phyloP scores from a whole-genome alignment of 176 grass and related monocot genomes.

The Neostapfia colusana region DNA sequence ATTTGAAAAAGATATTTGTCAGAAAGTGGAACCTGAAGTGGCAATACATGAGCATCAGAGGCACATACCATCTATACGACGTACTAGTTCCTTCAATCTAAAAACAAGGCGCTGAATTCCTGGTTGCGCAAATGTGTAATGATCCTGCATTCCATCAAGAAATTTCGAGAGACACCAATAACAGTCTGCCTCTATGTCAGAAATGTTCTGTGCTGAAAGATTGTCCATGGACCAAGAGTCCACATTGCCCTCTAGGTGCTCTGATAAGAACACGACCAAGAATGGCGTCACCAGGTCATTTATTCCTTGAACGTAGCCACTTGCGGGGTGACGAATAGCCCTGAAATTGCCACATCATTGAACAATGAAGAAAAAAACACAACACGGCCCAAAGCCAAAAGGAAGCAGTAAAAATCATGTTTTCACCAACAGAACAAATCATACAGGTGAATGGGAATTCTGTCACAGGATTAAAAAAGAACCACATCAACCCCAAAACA shows the following conservation, averaged over 20 bases:
- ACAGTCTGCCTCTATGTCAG: slow-evolving; percentile 84
- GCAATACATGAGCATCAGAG: slow-evolving; percentile 15
- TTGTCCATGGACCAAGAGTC: slow-evolving; percentile 74
- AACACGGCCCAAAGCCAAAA: background rate
- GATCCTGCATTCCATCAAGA: slow-evolving; percentile 93
- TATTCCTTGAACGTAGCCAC: slow-evolving; percentile 99
- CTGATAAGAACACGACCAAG: slow-evolving; percentile 85
- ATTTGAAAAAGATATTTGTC: background rate
- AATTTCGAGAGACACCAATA: slow-evolving; percentile 98
- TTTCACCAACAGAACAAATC: background rate
- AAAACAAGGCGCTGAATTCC: slow-evolving; percentile 98
- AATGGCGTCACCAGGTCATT: slow-evolving; percentile 93
- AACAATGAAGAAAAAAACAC: background rate
- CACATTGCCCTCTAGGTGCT: slow-evolving; percentile 78
- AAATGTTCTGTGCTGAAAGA: slow-evolving; percentile 65
- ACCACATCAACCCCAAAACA: background rate
- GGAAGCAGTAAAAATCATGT: background rate
- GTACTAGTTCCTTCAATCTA: slow-evolving; percentile 81
- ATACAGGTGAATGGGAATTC: background rate
- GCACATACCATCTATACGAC: slow-evolving; percentile 73
- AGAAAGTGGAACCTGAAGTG: background rate
- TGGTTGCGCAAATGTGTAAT: slow-evolving; percentile 94
- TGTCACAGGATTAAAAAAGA: background rate
- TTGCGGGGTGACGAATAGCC: slow-evolving; percentile 95
- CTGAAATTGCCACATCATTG: slow-evolving; percentile 41